A percentile compares a stretch with the other conserved stretches of the same genome.
These are phyloP conservation scores for Nidula niveotomentosa DNA, from an alignment of 1,284 basidiomycete species.

Conservation along the genomic window DNA sequence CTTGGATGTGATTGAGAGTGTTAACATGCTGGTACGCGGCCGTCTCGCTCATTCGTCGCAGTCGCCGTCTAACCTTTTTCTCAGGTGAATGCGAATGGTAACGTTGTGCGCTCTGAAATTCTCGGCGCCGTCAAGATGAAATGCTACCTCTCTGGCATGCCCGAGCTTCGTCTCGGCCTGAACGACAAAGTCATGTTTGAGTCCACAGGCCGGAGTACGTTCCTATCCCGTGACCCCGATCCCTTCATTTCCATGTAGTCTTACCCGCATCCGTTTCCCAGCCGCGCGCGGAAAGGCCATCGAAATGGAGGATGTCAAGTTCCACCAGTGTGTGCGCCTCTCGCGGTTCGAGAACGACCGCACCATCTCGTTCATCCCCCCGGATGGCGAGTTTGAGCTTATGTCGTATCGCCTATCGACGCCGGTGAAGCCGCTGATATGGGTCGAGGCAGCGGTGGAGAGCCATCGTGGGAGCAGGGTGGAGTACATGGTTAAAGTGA, in stretches of 20 bases:
- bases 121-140: constrained; percentile 99
- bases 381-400: constrained; percentile 98
- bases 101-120: constrained; percentile 97
- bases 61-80: not conserved
- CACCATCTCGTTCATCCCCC: constrained; percentile 98
- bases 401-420: constrained; percentile 98
- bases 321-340: constrained; percentile 99
- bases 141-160: constrained; percentile 99
- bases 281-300: constrained; percentile 96
- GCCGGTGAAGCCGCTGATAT: constrained; percentile 96
- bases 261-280: constrained; percentile 25
- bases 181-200: constrained; percentile 99
- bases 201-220: constrained; percentile 88
- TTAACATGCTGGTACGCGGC: constrained; percentile 85
- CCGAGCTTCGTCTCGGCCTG: constrained; percentile 91
- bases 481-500: constrained; percentile 98
- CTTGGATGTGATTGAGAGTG: constrained; percentile 97
- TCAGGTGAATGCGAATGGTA: constrained; percentile 95
- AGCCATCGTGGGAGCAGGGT: constrained; percentile 92
- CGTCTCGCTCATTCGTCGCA: not conserved
- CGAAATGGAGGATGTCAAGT: constrained; percentile 99
- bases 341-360: constrained; percentile 99
- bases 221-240: not conserved
- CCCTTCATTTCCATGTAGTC: not conserved
- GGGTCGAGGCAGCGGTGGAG: constrained; percentile 98